phyloP scores from a whole-genome alignment of 163 green algal genomes.

The Scenedesmus sp. region DNA sequence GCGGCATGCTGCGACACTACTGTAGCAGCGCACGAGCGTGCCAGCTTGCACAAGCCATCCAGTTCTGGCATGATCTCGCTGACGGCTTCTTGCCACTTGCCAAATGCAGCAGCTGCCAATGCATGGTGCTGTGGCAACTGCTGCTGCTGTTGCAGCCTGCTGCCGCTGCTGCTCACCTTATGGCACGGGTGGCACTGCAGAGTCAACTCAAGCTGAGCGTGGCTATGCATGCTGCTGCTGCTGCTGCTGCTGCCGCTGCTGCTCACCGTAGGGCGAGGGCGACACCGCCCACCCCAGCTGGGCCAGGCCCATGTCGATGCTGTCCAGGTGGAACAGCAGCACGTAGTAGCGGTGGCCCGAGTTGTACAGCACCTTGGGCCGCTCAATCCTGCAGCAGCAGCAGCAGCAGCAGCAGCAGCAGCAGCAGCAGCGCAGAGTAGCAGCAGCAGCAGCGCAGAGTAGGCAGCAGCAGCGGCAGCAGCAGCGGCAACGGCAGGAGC shows the following conservation, averaged over 20 bases:
- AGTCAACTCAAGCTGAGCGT: neutral
- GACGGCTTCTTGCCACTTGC: neutral
- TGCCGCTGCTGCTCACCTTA: neutral
- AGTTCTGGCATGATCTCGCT: too few species aligned
- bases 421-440: neutral
- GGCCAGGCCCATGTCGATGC: neutral
- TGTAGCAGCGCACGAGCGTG: neutral
- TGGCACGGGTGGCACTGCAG: neutral
- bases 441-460: too few species aligned
- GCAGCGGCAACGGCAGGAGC: neutral
- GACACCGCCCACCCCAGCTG: conserved; percentile 21
- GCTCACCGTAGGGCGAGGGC: neutral
- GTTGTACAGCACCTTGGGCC: conserved; percentile 51
- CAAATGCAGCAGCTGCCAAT: neutral
- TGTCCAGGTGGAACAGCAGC: conserved; percentile 44
- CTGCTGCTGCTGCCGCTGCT: neutral
- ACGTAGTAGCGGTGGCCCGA: conserved; percentile 44
- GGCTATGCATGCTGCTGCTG: neutral
- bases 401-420: neutral
- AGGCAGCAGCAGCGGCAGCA: neutral
- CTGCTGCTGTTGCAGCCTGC: neutral
- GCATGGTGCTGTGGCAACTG: neutral
- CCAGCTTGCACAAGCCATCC: neutral
- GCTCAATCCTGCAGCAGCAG: conserved; percentile 28
- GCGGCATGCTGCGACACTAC: neutral